Evolutionary conservation across 2,329 filamentous ascomycete species (phyloP).

Genomic region (Xylariaceae sp.): DNA sequence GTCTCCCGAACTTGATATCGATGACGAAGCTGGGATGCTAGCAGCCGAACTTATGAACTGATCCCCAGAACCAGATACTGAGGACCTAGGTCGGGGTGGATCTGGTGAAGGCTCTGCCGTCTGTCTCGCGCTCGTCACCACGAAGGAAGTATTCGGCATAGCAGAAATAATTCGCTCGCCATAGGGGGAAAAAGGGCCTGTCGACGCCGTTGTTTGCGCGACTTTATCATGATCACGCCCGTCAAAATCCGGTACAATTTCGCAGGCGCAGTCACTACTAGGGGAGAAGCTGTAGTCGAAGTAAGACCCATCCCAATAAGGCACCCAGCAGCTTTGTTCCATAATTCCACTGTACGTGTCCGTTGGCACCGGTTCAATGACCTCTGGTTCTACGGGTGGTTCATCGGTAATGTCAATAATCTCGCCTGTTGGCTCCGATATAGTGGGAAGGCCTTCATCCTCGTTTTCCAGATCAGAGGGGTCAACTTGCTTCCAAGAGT

Average conservation of each 20-base stretch:
- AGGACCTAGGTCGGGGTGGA: constrained; percentile 10
- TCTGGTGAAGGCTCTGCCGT: constrained; percentile 20
- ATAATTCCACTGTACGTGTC: constrained; percentile 20
- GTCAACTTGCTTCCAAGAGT: constrained; percentile 84
- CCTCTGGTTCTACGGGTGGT: constrained; percentile 22
- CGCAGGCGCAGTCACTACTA: constrained; percentile 18
- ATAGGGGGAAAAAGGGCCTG: constrained; percentile 13
- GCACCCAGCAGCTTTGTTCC: constrained; percentile 26
- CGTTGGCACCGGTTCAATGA: constrained; percentile 22
- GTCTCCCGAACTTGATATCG: constrained; percentile 16
- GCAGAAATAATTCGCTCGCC: constrained; percentile 18
- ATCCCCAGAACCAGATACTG: constrained; percentile 13
- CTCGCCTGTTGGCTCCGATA: constrained; percentile 35
- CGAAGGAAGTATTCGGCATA: constrained; percentile 14
- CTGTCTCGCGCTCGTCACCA: constrained; percentile 17
- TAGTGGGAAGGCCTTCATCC: constrained; percentile 36
- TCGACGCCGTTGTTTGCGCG: constrained; percentile 10
- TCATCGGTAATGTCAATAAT: constrained; percentile 21
- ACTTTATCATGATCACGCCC: constrained; percentile 14
- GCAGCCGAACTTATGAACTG: constrained; percentile 8
- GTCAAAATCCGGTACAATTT: constrained; percentile 14
- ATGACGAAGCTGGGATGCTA: constrained; percentile 11
- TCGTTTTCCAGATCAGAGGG: constrained; percentile 59
- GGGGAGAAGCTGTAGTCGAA: constrained; percentile 24
- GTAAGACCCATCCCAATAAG: constrained; percentile 31